Base-by-base conservation (phyloP, 257 asterid species). In the Osmanthus fragrans region DNA sequence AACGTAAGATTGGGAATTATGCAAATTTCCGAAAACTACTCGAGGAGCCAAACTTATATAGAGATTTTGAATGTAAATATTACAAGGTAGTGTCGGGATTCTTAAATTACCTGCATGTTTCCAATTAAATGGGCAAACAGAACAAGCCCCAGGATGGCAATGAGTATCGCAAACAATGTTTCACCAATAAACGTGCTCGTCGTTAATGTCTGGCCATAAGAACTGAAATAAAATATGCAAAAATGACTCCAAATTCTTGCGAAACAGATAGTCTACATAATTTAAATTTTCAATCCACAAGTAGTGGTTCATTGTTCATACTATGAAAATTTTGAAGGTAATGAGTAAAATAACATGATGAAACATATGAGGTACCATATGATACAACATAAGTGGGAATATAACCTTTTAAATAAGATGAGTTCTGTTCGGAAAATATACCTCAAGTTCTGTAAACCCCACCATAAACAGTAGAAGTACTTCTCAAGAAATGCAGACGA, bases 361-460 rank as follows among this genome's bases (percentile, higher is more conserved):
- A 51, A 51, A 51, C 10, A 15, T 1, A 18, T 16, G 47, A 33
- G 49, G 33, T 69, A 16, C 47, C 49, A 34, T 69, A 51, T 51
- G 69, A 56, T 32, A 49, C 47, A 73, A 73, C 7, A 42, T 7
- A 7, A 73, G 32, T 4, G 9, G 23, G 25, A n/a, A 45, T 3
- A 45, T 3, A 45, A 45, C 5, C 51, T 12, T 45, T 12, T 42
- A 11, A 11, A 42, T 42, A 10, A 42, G 49, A 42, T 42, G 49
- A 42, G 18, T n/a, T n/a, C n/a, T n/a, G 19, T 13, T 45, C 19
- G 0, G 3, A 45, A 27, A 42, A 7, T 70, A 9, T 85, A 93
- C 97, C 98, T 93, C 33, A 93, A 80, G 78, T 91, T 91, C 67
- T 91, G 97, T 67, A 93, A 85, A 54, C 97, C 97, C 97, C 97